Base-by-base conservation (phyloP, 2,329 filamentous ascomycete genomes). In the Raffaelea deltoideospora region DNA sequence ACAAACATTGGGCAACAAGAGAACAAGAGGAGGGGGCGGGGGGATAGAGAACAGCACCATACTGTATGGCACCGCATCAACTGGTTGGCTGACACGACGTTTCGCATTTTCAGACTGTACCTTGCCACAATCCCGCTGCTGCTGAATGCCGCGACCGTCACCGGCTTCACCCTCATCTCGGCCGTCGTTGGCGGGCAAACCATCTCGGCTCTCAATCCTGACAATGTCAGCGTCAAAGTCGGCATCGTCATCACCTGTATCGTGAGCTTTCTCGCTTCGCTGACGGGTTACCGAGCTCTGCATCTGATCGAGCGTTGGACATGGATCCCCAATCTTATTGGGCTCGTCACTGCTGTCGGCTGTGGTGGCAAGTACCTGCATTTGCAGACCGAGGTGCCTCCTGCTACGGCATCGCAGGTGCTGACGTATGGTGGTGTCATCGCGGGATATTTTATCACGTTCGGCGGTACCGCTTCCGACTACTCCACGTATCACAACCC, bases 191-290 rank as follows among this genome's bases (percentile, higher is more conserved):
- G 67, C 31, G 72, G 71, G 1, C 64, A 69, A 43, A 60, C 61
- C 3, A 58, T 72, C 10, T 58, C 65, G 1, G 62, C 65, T 2
- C 53, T 70, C 24, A 59, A 60, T 40, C 52, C 58, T 1, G 54
- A 58, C 10, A 50, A 52, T 7, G 54, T 76, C 30, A 65, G 61
- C 43, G 58, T 69, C 10, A 65, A 62, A 7, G 61, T 72, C 14
- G 70, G 67, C 11, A 76, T 76, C 40, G 67, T 72, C 24, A 64
- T 76, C 31, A 61, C 66, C 29, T 65, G 63, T 29, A 37, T 71
- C 3, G 50, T 72, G 8, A 63, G 65, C 23, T 64, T 76, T 35
- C 48, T 64, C 18, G 60, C 70, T 2, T 67, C 69, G 1, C 61
- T 76, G 38, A 54, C 69, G 30, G 72, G 72, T 3, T 74, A 71